These are phyloP conservation scores for Naganishia kalamii DNA, from an alignment of 768 basidiomycete genomes.

Conservation along the genomic window DNA sequence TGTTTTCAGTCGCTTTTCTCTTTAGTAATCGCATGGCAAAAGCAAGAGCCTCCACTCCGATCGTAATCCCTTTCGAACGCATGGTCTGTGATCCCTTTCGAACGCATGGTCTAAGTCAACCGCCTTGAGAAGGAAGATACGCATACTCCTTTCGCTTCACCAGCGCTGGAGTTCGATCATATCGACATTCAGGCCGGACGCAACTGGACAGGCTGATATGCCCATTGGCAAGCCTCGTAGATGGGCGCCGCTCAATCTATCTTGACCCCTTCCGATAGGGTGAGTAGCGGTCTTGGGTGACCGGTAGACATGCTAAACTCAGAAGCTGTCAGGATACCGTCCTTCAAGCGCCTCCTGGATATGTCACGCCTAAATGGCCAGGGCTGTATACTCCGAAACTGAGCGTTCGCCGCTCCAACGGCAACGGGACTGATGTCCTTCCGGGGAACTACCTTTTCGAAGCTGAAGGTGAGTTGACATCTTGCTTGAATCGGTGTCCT, in stretches of 20 bases:
- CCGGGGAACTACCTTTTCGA: slow-evolving; percentile 9
- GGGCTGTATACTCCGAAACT: neutral
- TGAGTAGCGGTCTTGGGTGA: neutral
- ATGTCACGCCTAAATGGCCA: slow-evolving; percentile 9
- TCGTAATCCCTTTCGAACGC: too few relatives aligned
- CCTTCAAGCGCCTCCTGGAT: slow-evolving; percentile 7
- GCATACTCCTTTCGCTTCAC: too few relatives aligned
- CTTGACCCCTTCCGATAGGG: slow-evolving; percentile 13
- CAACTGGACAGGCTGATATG: too few relatives aligned
- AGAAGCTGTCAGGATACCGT: slow-evolving; percentile 3
- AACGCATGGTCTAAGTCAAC: too few relatives aligned
- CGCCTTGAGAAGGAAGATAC: too few relatives aligned
- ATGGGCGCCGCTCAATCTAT: slow-evolving; percentile 12
- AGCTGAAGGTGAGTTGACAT: neutral
- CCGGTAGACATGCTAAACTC: neutral
- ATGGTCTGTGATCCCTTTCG: too few relatives aligned
- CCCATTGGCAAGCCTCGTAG: neutral
- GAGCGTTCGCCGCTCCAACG: neutral
- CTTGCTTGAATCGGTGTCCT: neutral
- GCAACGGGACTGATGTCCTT: slow-evolving; percentile 4
- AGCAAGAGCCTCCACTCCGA: too few relatives aligned
- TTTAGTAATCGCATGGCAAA: too few relatives aligned
- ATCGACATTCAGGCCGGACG: too few relatives aligned
- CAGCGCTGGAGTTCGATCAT: too few relatives aligned
- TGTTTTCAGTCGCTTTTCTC: too few relatives aligned